Evolutionary conservation across 2,329 filamentous ascomycete species (phyloP).

Genomic region (Ophiocordyceps camponoti-floridani): DNA sequence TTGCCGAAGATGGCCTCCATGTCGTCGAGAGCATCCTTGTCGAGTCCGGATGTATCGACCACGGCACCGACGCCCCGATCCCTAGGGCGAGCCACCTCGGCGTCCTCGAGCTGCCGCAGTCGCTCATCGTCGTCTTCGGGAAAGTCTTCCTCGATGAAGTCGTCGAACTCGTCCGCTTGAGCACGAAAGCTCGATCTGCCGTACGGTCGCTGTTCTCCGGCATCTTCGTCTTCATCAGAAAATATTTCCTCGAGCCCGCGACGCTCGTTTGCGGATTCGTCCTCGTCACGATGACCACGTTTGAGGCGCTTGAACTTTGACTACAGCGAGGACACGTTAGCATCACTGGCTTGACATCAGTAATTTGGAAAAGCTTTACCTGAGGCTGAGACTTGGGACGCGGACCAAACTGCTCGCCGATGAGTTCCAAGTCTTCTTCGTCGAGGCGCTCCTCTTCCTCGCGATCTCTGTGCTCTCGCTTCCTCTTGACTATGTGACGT

Average conservation of each 20-base stretch:
- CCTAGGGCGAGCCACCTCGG: slow-evolving; percentile 70
- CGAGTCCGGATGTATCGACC: slow-evolving; percentile 67
- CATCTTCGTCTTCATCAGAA: slow-evolving; percentile 79
- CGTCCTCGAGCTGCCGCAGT: slow-evolving; percentile 62
- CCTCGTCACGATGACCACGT: slow-evolving; percentile 66
- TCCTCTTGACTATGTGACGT: slow-evolving; percentile 44
- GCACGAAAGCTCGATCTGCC: slow-evolving; percentile 35
- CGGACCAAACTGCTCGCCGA: slow-evolving; percentile 61
- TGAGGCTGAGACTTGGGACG: slow-evolving; percentile 45
- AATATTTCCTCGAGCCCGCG: slow-evolving; percentile 85
- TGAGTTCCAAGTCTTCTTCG: slow-evolving; percentile 89
- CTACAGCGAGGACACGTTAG: slow-evolving; percentile 23
- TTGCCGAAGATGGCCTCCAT: slow-evolving; percentile 94
- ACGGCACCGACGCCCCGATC: slow-evolving; percentile 51
- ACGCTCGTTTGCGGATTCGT: slow-evolving; percentile 42
- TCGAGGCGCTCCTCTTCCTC: slow-evolving; percentile 81
- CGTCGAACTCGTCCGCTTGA: slow-evolving; percentile 66
- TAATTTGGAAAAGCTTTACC: slow-evolving; percentile 26
- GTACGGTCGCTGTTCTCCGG: slow-evolving; percentile 33
- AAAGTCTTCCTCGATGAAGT: slow-evolving; percentile 94
- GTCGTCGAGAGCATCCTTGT: slow-evolving; percentile 85
- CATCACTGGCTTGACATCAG: not conserved
- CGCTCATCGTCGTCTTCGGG: slow-evolving; percentile 71
- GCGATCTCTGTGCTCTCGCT: slow-evolving; percentile 58
- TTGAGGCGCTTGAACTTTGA: slow-evolving; percentile 94